Base-by-base conservation (phyloP, 148 eudicot genomes). In the Bassia scoparia region DNA sequence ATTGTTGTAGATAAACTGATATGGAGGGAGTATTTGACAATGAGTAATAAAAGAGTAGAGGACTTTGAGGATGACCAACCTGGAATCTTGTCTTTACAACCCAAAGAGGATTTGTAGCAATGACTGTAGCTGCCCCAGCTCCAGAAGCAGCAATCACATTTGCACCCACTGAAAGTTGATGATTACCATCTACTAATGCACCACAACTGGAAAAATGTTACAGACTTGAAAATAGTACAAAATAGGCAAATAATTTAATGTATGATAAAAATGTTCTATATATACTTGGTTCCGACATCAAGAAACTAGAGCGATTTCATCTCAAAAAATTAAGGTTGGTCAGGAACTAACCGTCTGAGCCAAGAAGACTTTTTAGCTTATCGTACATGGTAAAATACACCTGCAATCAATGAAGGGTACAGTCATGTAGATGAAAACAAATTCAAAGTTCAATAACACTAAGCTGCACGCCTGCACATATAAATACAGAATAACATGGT, bases 71-170 rank as follows among this genome's bases (percentile, higher is more conserved):
- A 63, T 73, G 43, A 69, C 81, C 68, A 78, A 95, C 99, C 83
- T 95, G 99, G 67, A 95, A 83, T 83, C 99, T 81, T 18, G 99
- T 95, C 86, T 95, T 95, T 44, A 95, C 97, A 80, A 95, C 99
- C 99, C 99, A 95, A 68, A 95, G 90, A 76, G 99, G 99, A 82
- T 95, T 95, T 52, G 97, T 95, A 62, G 79, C 89, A 80, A 88
- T 79, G 58, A 89, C 83, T 17, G 99, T 95, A 33, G 96, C 94
- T 77, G 90, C 92, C 76, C 99, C 99, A 76, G 99, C 99, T 71
- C 97, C 93, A 80, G 97, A 85, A 80, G 99, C 99, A 81, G 99
- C 99, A 43, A 90, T 70, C 92, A 95, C 79, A 80, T 95, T 92
- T 64, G 99, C 92, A 80, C 96, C 97, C 53, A 95, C 81, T 17